Evolutionary conservation across 306 rosid species (phyloP).

Genomic region (Biancaea sappan): DNA sequence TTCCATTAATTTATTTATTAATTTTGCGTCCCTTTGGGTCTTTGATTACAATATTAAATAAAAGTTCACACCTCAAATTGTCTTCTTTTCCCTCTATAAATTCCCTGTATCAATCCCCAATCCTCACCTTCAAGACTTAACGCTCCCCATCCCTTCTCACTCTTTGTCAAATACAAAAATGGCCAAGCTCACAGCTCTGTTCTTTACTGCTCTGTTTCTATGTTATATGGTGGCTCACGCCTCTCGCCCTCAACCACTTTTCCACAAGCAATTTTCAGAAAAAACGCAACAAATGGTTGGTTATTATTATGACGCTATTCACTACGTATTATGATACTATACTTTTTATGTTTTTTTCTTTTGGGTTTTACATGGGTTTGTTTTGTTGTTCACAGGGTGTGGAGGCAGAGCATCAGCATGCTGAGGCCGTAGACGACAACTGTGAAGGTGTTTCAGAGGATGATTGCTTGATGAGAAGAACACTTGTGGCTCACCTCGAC

Average conservation of each 20-base stretch:
- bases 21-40: not conserved
- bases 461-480: conserved; percentile 60
- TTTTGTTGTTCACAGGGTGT: conserved; percentile 16
- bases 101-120: conserved; percentile 2
- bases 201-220: conserved; percentile 43
- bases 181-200: conserved; percentile 36
- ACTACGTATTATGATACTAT: not conserved
- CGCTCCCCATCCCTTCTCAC: not conserved
- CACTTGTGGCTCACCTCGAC: conserved; percentile 53
- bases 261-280: conserved; percentile 8
- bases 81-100: conserved; percentile 39
- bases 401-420: not conserved
- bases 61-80: conserved; percentile 34
- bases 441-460: conserved; percentile 49
- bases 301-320: not conserved
- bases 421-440: conserved; percentile 18
- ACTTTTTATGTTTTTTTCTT: not conserved
- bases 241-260: conserved; percentile 39
- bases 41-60: conserved; percentile 26
- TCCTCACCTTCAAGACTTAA: conserved; percentile 16
- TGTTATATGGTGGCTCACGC: conserved; percentile 32
- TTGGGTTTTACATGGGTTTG: not conserved
- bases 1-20: not conserved
- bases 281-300: conserved; percentile 24
- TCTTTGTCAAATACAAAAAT: conserved; percentile 25